Evolutionary conservation across 345 rosid genomes (phyloP), one percentile per base, ranked within the genome.

Genomic region (Pseudoturritis turrita): DNA sequence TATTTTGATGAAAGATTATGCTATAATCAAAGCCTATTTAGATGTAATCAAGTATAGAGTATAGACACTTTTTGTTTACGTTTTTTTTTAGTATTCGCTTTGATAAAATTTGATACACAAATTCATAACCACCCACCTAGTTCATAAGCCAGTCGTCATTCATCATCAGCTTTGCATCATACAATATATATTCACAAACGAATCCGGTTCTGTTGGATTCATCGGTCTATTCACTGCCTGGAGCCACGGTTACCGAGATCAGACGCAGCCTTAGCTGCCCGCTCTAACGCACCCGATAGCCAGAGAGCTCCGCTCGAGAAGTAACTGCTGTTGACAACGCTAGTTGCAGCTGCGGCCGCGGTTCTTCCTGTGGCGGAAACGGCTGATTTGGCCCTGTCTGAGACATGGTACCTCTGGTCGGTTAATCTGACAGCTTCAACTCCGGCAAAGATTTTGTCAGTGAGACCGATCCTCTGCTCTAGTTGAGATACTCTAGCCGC

Each of bases 241-340:
- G 65, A 66, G 57, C 68, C 72, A 37, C 59, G 83, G 31, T 72
- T 88, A 72, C 91, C 88, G 67, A 86, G 63, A 71, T 90, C 92
- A 68, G 92, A 84, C 0, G 95, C 87, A 36, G 54, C 86, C 67
- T 83, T 84, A 44, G 96, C 83, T 12, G 97, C 97, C 5, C 91
- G 81, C 65, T 78, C 84, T 58, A 89, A 80, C 3, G 96, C 93
- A 40, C 73, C 88, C 0, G 96, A 91, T 3, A 91, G 43, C 96
- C 96, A 91, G 23, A 87, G 75, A 59, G 96, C 93, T 59, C 96
- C 96, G 64, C 54, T 86, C 5, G 96, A 80, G 78, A 91, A 87
- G 82, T 89, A 87, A 83, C 89, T 78, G 74, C 96, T 91, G 68
- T 82, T 86, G 52, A 86, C 83, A 62, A 91, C 85, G 17, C 82